These are phyloP conservation scores for Tuber indicum DNA, from an alignment of 495 filamentous ascomycete species.

Conservation along the genomic window DNA sequence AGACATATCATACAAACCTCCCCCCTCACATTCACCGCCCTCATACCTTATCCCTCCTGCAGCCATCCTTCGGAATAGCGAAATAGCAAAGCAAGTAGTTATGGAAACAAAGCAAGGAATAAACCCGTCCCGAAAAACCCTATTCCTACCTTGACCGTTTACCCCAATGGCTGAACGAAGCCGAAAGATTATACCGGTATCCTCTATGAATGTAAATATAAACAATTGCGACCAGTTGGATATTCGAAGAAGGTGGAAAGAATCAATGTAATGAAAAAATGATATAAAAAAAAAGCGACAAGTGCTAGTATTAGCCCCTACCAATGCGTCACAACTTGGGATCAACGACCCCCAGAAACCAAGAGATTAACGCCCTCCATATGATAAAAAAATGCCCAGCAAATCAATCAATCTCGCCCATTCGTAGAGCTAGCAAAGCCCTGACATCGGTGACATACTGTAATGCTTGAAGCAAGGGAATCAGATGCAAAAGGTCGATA, in stretches of 20 bases:
- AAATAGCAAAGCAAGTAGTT: neutral
- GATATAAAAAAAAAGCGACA: neutral
- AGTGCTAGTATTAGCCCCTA: neutral
- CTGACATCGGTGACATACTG: conserved; percentile 95
- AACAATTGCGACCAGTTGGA: neutral
- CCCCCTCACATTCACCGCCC: neutral
- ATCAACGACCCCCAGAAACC: neutral
- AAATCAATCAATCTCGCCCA: conserved; percentile 55
- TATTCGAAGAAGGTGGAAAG: neutral
- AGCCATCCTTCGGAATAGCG: neutral
- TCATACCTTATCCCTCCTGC: neutral
- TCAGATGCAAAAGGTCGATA: conserved; percentile 79
- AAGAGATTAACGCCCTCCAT: neutral
- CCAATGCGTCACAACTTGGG: neutral
- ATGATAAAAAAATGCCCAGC: neutral
- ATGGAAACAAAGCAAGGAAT: neutral
- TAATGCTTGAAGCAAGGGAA: conserved; percentile 88
- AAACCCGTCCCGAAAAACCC: neutral
- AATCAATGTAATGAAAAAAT: neutral
- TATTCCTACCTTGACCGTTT: neutral
- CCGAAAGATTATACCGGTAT: neutral
- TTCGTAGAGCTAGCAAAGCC: conserved; percentile 75
- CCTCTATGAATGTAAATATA: conserved; percentile 4
- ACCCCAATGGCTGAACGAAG: neutral
- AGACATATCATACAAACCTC: neutral